Conservation (phyloP, 176 grass and related monocot genomes). For the Panicum miliaceum region DNA sequence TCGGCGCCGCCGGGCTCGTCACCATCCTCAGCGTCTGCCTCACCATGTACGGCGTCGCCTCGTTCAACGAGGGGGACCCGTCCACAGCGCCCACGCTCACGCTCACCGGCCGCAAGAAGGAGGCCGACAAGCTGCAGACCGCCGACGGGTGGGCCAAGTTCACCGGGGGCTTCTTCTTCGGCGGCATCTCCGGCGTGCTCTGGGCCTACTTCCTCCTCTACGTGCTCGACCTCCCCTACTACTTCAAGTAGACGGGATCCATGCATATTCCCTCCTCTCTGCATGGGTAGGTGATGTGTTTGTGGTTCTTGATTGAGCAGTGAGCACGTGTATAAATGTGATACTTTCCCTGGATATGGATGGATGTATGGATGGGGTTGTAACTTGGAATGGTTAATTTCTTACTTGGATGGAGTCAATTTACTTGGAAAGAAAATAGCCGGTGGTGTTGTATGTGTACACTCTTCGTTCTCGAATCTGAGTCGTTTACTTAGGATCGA, state of each 20-base stretch:
- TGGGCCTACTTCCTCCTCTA: constrained; percentile 99
- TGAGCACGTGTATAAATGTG: constrained; percentile 36
- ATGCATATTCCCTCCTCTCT: neutral
- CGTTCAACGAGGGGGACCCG: constrained; percentile 75
- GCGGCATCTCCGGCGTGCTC: constrained; percentile 76
- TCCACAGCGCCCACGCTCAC: constrained; percentile 83
- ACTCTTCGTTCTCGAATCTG: neutral
- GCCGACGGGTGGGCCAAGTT: constrained; percentile 92
- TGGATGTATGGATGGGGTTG: neutral
- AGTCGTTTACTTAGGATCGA: neutral
- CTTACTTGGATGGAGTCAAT: constrained; percentile 21
- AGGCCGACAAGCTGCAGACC: constrained; percentile 94
- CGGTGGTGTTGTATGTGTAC: neutral
- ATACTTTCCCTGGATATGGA: neutral
- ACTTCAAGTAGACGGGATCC: constrained; percentile 72
- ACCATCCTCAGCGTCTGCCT: constrained; percentile 89
- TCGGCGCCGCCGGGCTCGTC: constrained; percentile 77
- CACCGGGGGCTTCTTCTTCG: constrained; percentile 93
- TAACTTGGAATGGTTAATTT: constrained; percentile 28
- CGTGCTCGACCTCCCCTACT: constrained; percentile 98
- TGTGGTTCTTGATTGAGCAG: neutral
- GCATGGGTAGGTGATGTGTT: constrained; percentile 24
- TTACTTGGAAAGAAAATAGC: neutral
- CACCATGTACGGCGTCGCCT: constrained; percentile 87
- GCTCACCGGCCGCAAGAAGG: constrained; percentile 91